A percentile compares a stretch with the other conserved stretches of the same genome.
phyloP scores from a whole-genome alignment of 805 yeast species.

The Brettanomyces custersianus region DNA sequence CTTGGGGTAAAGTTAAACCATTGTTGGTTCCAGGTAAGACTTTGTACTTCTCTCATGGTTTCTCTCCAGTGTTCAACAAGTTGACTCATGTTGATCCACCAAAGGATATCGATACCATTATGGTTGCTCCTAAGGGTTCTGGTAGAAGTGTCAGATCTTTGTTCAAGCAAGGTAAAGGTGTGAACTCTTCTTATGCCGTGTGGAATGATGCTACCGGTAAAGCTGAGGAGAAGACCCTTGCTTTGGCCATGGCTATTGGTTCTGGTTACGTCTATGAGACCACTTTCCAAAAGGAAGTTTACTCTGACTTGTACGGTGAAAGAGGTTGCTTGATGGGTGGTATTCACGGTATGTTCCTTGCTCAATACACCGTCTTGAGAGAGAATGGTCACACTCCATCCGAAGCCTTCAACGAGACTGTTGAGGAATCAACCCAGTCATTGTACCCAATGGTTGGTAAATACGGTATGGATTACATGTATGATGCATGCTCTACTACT shows the following conservation, averaged over 20 bases:
- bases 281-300: constrained; percentile 98
- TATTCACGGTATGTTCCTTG: constrained; percentile 99
- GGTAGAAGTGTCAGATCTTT: constrained; percentile 99
- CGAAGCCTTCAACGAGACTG: constrained; percentile 99
- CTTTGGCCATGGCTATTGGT: constrained; percentile 97
- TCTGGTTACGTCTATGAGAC: constrained; percentile 99
- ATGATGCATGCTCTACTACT: constrained; percentile 99
- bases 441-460: constrained; percentile 98
- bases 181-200: constrained; percentile 98
- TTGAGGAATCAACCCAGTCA: constrained; percentile 99
- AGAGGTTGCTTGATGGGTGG: constrained; percentile 99
- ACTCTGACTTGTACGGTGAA: constrained; percentile 99
- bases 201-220: constrained; percentile 99
- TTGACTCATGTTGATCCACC: constrained; percentile 96
- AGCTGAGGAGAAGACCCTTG: constrained; percentile 98
- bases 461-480: constrained; percentile 99
- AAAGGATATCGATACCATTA: constrained; percentile 87
- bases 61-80: constrained; percentile 98
- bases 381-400: constrained; percentile 99
- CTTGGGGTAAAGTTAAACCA: constrained; percentile 85
- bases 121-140: constrained; percentile 99
- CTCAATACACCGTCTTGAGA: constrained; percentile 99
- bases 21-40: constrained; percentile 95
- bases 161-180: constrained; percentile 99
- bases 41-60: constrained; percentile 98